Base-by-base conservation (phyloP, 768 basidiomycete species). In the Pulveroboletus sp. region DNA sequence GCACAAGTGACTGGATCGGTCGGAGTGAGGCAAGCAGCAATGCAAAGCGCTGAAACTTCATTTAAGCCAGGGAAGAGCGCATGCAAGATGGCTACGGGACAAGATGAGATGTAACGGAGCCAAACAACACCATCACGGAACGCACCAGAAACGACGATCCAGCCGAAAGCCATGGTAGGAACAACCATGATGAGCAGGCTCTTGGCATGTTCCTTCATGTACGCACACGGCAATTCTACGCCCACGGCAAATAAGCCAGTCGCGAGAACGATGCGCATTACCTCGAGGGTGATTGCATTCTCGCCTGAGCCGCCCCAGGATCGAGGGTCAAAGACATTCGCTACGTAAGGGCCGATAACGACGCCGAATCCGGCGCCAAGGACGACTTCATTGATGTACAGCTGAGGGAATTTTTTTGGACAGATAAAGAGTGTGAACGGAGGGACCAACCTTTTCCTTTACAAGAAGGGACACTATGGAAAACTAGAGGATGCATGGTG, bases 1-100 rank as follows among this genome's bases (percentile, higher is more conserved):
- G 91, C 89, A 47, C 88, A 91, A 43, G 95, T 85, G 57, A 95
- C 89, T 1, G 95, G 95, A 70, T 99, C 95, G 11, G 95, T 99
- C 2, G 92, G 91, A 0, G 93, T 94, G 22, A 94, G 74, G 54
- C 89, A 93, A 2, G 94, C 91, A 7, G 93, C 87, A 45, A 96
- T 83, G 39, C 85, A 90, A 5, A 97, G 78, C 29, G 85, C 81
- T 0, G 90, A 88, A 12, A 91, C 72, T 64, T 80, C 87, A 52
- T 75, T 73, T 49, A 96, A 68, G 3, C 68, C 69, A 1, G 89
- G 89, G 59, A 99, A 87, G 14, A 96, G 68, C 3, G 65, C 76
- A 56, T 77, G 80, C 29, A 95, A 75, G 39, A 95, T 62, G 2
- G 68, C 89, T 87, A 50, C 17, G 38, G 23, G n/a, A 43, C 17